These are phyloP conservation scores for Sordariomycetes sp. DNA, from an alignment of 2,329 filamentous ascomycete genomes.

Conservation along the genomic window DNA sequence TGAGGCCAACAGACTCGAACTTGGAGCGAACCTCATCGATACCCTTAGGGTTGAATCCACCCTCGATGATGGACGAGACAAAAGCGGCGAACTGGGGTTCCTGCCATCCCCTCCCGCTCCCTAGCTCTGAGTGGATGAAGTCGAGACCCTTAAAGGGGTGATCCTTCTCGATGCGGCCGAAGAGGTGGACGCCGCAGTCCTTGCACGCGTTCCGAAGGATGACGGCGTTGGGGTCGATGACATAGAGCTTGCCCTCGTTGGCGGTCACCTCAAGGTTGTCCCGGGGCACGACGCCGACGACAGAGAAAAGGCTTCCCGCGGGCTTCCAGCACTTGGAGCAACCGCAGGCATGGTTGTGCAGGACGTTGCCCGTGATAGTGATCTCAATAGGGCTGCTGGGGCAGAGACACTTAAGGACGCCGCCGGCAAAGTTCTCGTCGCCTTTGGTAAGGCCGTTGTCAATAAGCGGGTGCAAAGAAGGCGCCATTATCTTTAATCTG, in stretches of 20 bases:
- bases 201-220: conserved; percentile 53
- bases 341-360: conserved; percentile 61
- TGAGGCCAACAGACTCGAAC: conserved; percentile 42
- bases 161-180: conserved; percentile 51
- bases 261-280: conserved; percentile 45
- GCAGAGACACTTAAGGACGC: conserved; percentile 53
- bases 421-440: conserved; percentile 41
- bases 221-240: conserved; percentile 43
- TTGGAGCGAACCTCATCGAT: conserved; percentile 44
- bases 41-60: conserved; percentile 45
- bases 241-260: conserved; percentile 43
- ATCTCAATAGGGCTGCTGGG: conserved; percentile 43
- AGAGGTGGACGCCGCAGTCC: conserved; percentile 52
- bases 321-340: conserved; percentile 69
- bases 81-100: too few relatives aligned
- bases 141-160: conserved; percentile 37
- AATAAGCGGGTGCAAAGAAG: conserved; percentile 49
- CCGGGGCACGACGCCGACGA: conserved; percentile 50
- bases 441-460: conserved; percentile 52
- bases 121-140: conserved; percentile 38
- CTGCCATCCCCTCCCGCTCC: conserved; percentile 22
- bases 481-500: too few relatives aligned
- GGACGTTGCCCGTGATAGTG: conserved; percentile 44
- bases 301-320: conserved; percentile 48
- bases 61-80: conserved; percentile 57